Base-by-base conservation (phyloP, 768 basidiomycete species). In the Mycena kentingensis region DNA sequence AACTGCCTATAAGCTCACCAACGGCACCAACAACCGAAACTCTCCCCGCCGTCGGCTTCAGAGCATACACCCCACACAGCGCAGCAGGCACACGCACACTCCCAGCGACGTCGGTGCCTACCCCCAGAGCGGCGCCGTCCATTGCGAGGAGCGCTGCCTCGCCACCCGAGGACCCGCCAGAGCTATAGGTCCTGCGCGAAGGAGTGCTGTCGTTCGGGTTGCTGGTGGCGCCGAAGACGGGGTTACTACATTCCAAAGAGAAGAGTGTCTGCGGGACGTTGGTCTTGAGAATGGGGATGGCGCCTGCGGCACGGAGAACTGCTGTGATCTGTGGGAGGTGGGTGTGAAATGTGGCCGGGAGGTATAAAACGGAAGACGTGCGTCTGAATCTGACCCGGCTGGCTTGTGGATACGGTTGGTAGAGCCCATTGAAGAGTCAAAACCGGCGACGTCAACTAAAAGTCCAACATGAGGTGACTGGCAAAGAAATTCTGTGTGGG, bases 51-150 rank as follows among this genome's bases (percentile, higher is more conserved):
- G 79, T 80, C 1, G 78, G 68, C 62, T 79, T 81, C 64, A 85
- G 74, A 7, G 78, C 71, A 65, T 83, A 87, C 2, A 83, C 67
- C 0, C 85, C 87, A 37, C 82, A 83, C 59, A 79, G 84, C 51
- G 85, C 80, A 1, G 86, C 78, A 3, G 87, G 87, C 7, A 77
- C 77, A 18, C 87, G 77, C 34, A 90, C 79, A 26, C 81, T 83
- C 3, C 87, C 88, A 10, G 81, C 86, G 19, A 88, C 83, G 52
- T 88, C 86, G 5, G 85, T 83, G 5, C 87, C 87, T 37, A 87
- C 71, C 1, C 85, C 85, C 19, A 85, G 73, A 41, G 82, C 74
- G 3, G 81, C 77, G 26, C 84, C 84, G 18, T 82, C 80, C 46
- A 77, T 70, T 0, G 85, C 84, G 16, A 88, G 71, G 0, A 87